phyloP scores from a whole-genome alignment of 2,329 filamentous ascomycete species.

The Pseudocercospora musae region DNA sequence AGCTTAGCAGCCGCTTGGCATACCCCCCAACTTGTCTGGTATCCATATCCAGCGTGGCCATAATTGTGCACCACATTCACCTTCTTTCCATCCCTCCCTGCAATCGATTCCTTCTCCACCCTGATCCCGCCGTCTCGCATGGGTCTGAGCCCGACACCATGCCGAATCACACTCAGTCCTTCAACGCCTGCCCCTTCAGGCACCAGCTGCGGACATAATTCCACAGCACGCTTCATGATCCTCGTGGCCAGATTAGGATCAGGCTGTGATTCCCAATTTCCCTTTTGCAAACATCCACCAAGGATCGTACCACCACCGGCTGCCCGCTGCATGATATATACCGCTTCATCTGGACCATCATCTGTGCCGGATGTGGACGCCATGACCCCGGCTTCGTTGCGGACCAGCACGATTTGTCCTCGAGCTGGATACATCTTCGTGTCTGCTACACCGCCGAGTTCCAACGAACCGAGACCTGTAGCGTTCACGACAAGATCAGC shows the following conservation, averaged over 20 bases:
- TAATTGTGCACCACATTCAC: conserved; percentile 76
- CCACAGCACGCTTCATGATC: conserved; percentile 77
- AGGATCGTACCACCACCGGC: conserved; percentile 77
- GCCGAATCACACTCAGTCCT: conserved; percentile 70
- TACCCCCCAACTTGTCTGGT: conserved; percentile 47
- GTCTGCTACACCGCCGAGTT: conserved; percentile 79
- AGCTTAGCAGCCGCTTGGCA: conserved; percentile 42
- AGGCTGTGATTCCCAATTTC: conserved; percentile 73
- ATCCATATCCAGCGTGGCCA: conserved; percentile 77
- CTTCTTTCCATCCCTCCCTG: conserved; percentile 39
- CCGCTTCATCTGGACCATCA: conserved; percentile 67
- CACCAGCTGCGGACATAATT: conserved; percentile 62
- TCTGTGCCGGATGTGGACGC: conserved; percentile 67
- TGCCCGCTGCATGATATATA: conserved; percentile 81
- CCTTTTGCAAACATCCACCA: conserved; percentile 78
- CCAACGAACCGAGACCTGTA: conserved; percentile 71
- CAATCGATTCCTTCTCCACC: conserved; percentile 68
- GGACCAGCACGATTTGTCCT: conserved; percentile 79
- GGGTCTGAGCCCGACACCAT: conserved; percentile 78
- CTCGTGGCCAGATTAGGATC: conserved; percentile 76
- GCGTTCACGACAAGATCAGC: conserved; percentile 78
- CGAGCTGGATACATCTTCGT: conserved; percentile 68
- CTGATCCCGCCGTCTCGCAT: conserved; percentile 69
- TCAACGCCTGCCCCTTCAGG: conserved; percentile 63
- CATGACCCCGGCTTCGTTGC: conserved; percentile 74